A percentile compares a stretch with the other conserved stretches of the same genome.
phyloP scores from a whole-genome alignment of 331 rosid species.

The Spiraea crenata region DNA sequence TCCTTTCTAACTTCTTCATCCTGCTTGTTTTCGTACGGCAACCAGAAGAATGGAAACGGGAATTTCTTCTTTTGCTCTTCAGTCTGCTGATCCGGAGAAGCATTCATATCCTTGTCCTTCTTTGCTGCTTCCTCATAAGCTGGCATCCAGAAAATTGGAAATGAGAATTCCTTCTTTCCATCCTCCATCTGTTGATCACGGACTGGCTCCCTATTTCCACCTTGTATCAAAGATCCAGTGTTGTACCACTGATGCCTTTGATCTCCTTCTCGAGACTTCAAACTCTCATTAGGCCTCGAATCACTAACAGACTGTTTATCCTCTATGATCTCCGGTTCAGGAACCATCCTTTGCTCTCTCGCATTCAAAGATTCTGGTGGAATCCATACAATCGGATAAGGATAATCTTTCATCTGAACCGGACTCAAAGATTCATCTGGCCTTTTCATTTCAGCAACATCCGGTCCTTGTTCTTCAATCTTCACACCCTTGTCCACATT shows the following conservation, averaged over 20 bases:
- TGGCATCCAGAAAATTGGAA: conserved; percentile 39
- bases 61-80: conserved; percentile 30
- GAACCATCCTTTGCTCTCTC: conserved; percentile 20
- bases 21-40: conserved; percentile 36
- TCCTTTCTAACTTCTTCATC: conserved; percentile 31
- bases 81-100: conserved; percentile 17
- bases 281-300: conserved; percentile 16
- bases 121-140: conserved; percentile 35
- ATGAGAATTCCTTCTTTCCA: conserved; percentile 15
- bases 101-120: conserved; percentile 17
- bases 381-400: conserved; percentile 49
- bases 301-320: conserved; percentile 15
- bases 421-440: conserved; percentile 36
- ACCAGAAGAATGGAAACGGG: conserved; percentile 55
- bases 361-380: conserved; percentile 39
- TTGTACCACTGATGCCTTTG: conserved; percentile 43
- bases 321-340: conserved; percentile 25
- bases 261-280: conserved; percentile 25
- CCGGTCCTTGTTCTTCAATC: conserved; percentile 54
- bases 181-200: conserved; percentile 19
- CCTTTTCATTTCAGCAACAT: conserved; percentile 29
- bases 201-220: conserved; percentile 22
- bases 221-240: conserved; percentile 18
- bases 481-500: conserved; percentile 36
- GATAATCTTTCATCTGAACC: conserved; percentile 31